A percentile compares a stretch with the other conserved stretches of the same genome.
phyloP scores from a whole-genome alignment of 116 monocot genomes.

The Cymodocea nodosa region DNA sequence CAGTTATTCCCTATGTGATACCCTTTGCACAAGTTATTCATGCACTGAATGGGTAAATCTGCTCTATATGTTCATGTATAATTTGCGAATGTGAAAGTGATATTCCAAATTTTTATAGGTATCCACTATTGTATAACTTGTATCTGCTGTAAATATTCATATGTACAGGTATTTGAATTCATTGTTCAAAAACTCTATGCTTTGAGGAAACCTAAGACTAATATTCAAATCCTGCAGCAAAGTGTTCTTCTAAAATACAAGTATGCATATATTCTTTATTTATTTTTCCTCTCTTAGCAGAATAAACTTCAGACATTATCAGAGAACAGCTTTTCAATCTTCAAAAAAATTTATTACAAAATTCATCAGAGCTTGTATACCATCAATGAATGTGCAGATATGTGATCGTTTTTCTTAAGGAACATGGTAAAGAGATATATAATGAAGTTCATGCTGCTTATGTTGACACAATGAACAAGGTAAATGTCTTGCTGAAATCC shows the following conservation, averaged over 20 bases:
- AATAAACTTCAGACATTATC: background rate
- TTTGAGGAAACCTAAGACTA: constrained; percentile 97
- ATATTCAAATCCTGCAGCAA: constrained; percentile 98
- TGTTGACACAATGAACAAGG: constrained; percentile 99
- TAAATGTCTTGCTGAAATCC: constrained; percentile 9
- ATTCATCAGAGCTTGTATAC: background rate
- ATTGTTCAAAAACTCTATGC: constrained; percentile 96
- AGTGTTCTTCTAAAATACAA: constrained; percentile 97
- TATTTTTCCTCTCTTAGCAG: background rate
- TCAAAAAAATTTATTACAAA: no score
- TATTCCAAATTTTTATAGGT: background rate
- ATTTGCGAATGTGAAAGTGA: no score
- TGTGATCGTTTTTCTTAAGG: constrained; percentile 75
- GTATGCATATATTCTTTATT: constrained; percentile 25
- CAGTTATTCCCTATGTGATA: no score
- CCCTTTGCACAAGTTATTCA: no score
- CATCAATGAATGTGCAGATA: constrained; percentile 35
- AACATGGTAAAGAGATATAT: constrained; percentile 94
- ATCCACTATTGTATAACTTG: background rate
- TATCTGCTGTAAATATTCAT: background rate
- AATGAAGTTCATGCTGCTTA: constrained; percentile 80
- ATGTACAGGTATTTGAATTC: constrained; percentile 72
- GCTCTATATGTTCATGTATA: no score
- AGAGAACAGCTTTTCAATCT: no score
- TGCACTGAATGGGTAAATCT: no score